Evolutionary conservation across 2,329 filamentous ascomycete species (phyloP).

Genomic region (Colletotrichum melonis): DNA sequence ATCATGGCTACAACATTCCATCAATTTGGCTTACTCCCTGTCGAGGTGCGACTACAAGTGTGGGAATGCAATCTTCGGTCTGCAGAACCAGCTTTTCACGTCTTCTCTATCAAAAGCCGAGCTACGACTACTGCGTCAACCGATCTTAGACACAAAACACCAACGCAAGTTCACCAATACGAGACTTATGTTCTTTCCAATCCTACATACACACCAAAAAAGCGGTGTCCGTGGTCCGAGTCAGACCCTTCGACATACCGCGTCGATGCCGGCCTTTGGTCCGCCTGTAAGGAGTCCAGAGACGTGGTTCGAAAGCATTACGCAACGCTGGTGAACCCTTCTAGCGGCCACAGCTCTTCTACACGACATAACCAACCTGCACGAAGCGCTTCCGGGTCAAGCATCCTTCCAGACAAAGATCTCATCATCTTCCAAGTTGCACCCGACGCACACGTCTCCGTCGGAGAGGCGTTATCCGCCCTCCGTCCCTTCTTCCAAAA

Average conservation of each 20-base stretch:
- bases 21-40: background rate
- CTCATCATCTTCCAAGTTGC: background rate
- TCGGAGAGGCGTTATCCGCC: background rate
- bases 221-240: background rate
- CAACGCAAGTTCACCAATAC: background rate
- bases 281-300: background rate
- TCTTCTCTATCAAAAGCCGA: background rate
- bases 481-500: background rate
- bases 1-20: background rate
- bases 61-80: background rate
- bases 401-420: background rate
- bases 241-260: background rate
- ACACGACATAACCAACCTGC: background rate
- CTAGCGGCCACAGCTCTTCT: background rate
- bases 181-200: background rate
- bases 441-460: background rate
- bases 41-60: slow-evolving; percentile 7
- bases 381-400: background rate
- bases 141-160: background rate
- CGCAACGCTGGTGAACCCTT: too few species aligned
- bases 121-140: background rate
- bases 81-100: background rate
- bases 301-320: background rate
- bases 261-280: slow-evolving; percentile 1
- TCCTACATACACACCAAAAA: background rate